Evolutionary conservation across 2,329 filamentous ascomycete genomes (phyloP), one percentile per base, ranked within the genome.

Genomic region (Colletotrichum australisinense): DNA sequence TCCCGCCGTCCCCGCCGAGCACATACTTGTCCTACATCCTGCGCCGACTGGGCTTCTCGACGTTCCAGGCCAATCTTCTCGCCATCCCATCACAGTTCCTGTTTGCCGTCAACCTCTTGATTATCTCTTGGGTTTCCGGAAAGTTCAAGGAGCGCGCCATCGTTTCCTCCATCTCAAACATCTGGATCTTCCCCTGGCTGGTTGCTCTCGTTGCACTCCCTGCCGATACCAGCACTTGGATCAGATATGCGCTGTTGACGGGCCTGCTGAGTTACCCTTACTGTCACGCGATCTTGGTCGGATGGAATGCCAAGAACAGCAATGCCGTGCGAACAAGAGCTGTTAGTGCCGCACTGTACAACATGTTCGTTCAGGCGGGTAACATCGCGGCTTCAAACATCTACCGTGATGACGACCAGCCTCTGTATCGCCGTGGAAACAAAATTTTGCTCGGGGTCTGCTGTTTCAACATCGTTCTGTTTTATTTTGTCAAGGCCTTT

Each of bases 381-480:
- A 83, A 83, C 67, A 86, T 88, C 67, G 81, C 86, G 16, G 80
- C 81, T 2, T 78, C 79, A 35, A 84, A 90, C 81, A 88, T 90
- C 72, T 91, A 90, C 76, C 86, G 88, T 28, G 80, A 87, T 22
- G 87, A 89, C 55, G 89, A 91, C 76, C 83, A 85, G 76, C 88
- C 89, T 1, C 79, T 87, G 26, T 90, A 90, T 74, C 80, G 82
- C 5, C 81, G 84, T 0, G 88, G 88, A 0, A 89, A 89, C 77
- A 85, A 82, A 73, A 81, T 86, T 11, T 79, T 90, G 7, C 79
- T 90, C 11, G 86, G 79, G 0, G 85, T 90, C 52, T 81, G 83
- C 5, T 82, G 80, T 19, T 85, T 83, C 74, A 89, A 88, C 67
- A 84, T 90, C 59, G 75, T 84, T 1, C 74, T 87, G 32, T 86